Percentiles rank a stretch among this genome's conserved stretches.
Conservation (phyloP, 345 rosid species). For the Melastoma malabathricum region DNA sequence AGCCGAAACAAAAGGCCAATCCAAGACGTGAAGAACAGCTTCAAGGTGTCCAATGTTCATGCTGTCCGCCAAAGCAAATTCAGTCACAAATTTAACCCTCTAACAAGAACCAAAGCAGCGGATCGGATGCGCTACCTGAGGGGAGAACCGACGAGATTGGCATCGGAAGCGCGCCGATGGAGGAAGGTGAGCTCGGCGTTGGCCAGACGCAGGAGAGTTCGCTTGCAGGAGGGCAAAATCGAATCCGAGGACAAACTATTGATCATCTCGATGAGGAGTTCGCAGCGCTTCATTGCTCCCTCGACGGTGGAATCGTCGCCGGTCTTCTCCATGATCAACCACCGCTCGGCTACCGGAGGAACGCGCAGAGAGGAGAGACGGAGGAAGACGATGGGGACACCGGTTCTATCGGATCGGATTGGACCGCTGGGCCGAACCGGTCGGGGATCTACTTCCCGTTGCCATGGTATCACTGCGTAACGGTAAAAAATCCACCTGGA, state of each 20-base stretch:
- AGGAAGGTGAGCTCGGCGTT: conserved; percentile 67
- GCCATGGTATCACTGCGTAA: no score
- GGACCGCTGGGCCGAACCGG: no score
- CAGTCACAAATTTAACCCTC: not conserved
- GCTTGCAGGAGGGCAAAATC: conserved; percentile 31
- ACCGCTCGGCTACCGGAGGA: not conserved
- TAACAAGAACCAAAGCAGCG: not conserved
- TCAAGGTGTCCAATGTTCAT: conserved; percentile 73
- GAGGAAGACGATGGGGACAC: not conserved
- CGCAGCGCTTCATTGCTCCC: conserved; percentile 40
- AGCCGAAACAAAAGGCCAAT: conserved; percentile 39
- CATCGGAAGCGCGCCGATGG: conserved; percentile 19
- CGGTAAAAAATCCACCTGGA: no score
- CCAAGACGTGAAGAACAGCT: conserved; percentile 49
- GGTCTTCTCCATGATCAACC: conserved; percentile 1
- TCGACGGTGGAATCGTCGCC: conserved; percentile 12
- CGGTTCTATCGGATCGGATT: no score
- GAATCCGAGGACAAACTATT: conserved; percentile 22
- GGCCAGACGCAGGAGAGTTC: conserved; percentile 59
- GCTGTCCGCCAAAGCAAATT: conserved; percentile 18
- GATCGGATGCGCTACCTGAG: conserved; percentile 26
- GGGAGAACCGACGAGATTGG: conserved; percentile 8
- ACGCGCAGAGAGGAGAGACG: not conserved
- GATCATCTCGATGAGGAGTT: conserved; percentile 26
- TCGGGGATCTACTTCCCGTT: no score